A percentile compares a stretch with the other conserved stretches of the same genome.
These are phyloP conservation scores for Crataegus laevigata DNA, from an alignment of 306 rosid genomes.

Conservation along the genomic window DNA sequence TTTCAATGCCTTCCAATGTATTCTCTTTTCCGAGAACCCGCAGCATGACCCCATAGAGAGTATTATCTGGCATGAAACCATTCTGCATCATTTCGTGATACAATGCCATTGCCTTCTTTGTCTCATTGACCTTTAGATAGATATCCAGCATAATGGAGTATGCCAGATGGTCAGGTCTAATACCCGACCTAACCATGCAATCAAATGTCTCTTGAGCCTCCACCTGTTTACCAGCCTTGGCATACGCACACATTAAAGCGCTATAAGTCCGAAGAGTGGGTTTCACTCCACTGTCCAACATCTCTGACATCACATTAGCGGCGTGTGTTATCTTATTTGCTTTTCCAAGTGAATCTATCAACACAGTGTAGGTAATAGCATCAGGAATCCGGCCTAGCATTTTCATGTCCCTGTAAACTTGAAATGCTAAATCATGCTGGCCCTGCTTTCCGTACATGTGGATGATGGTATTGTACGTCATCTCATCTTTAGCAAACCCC, in stretches of 20 bases:
- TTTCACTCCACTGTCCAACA: slow-evolving; percentile 79
- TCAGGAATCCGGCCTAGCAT: slow-evolving; percentile 62
- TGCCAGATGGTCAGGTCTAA: slow-evolving; percentile 68
- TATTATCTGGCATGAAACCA: slow-evolving; percentile 59
- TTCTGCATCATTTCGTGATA: slow-evolving; percentile 60
- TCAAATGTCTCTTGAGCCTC: slow-evolving; percentile 77
- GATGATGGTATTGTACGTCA: slow-evolving; percentile 88
- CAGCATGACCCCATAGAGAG: slow-evolving; percentile 59
- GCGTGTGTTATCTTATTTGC: slow-evolving; percentile 75
- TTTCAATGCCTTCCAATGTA: slow-evolving; percentile 52
- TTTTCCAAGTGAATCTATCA: slow-evolving; percentile 88
- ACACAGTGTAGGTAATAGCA: slow-evolving; percentile 76
- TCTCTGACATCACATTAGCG: slow-evolving; percentile 72
- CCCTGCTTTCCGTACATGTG: slow-evolving; percentile 93
- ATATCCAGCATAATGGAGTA: slow-evolving; percentile 83
- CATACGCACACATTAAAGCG: slow-evolving; percentile 86
- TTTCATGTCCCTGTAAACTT: slow-evolving; percentile 80
- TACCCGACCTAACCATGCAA: slow-evolving; percentile 73
- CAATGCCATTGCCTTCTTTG: slow-evolving; percentile 50
- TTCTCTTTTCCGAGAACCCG: slow-evolving; percentile 56
- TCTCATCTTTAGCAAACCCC: slow-evolving; percentile 91
- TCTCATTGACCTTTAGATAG: slow-evolving; percentile 71
- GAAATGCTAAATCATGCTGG: slow-evolving; percentile 55
- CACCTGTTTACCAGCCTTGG: slow-evolving; percentile 61
- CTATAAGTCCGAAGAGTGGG: slow-evolving; percentile 84